Evolutionary conservation across 495 filamentous ascomycete genomes (phyloP), one percentile per base, ranked within the genome.

Genomic region (Trichocladium uniseriatum): DNA sequence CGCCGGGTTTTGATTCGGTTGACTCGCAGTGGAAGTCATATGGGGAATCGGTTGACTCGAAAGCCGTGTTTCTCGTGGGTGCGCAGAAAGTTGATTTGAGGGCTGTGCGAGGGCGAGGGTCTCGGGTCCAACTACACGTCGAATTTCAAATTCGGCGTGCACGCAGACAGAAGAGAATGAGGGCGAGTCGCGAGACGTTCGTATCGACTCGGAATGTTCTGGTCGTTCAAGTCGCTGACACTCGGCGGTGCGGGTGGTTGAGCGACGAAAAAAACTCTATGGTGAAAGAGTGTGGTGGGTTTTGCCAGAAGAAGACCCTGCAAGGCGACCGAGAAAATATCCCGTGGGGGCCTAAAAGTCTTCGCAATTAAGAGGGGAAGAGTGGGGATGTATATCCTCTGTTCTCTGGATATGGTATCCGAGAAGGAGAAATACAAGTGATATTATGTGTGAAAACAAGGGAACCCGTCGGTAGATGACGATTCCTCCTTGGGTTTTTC

Each of bases 11-110:
- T 58, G 59, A 55, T 72, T 68, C 48, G 69, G 66, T 59, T 77
- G 69, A 68, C 70, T 69, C 57, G 65, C 67, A 68, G 64, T 59
- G 52, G 72, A 75, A 71, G 72, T 74, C 72, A 75, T 75, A 68
- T 62, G 68, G 55, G 61, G 48, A 49, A 55, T 48, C 54, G 52
- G 55, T 40, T 61, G 65, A 61, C 59, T 65, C 61, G 61, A 62
- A 58, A 65, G 64, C 59, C 58, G 53, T 48, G 39, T 52, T 49
- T 31, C 42, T 38, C 39, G 21, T 53, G n/a, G 38, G 44, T 57
- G 49, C 48, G 53, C 47, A 51, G 43, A 18, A 13, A 53, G 38
- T 40, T 37, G 24, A 24, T 14, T 40, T 29, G 47, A 22, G 45
- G 38, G 40, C 50, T 41, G 53, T 35, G 45, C 45, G 48, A 34